These are phyloP conservation scores for Sodiomyces alkalinus DNA, from an alignment of 2,329 filamentous ascomycete genomes.

Conservation along the genomic window DNA sequence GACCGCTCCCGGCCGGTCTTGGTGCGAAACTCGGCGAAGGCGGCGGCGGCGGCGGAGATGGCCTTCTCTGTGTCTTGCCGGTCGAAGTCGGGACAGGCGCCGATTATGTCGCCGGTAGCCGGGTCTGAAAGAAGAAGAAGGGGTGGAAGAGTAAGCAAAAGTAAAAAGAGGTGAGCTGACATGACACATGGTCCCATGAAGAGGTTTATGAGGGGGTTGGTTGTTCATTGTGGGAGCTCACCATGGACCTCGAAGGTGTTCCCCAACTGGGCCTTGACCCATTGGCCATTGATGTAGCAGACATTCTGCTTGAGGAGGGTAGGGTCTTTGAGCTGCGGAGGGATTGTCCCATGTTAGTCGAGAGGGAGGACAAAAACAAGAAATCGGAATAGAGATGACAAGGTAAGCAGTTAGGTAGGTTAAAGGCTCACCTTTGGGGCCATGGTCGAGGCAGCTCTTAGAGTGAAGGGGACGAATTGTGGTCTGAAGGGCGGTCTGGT, in stretches of 20 bases:
- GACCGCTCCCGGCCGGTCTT: slow-evolving; percentile 62
- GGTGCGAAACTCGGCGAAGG: slow-evolving; percentile 55
- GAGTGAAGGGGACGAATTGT: slow-evolving; percentile 5
- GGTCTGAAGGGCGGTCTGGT: slow-evolving; percentile 1
- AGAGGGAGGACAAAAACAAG: too few species aligned
- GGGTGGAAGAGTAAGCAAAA: too few species aligned
- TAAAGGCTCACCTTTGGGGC: slow-evolving; percentile 23
- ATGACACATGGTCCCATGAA: too few species aligned
- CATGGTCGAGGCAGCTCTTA: slow-evolving; percentile 30
- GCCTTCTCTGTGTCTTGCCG: slow-evolving; percentile 63
- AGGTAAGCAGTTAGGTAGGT: neutral
- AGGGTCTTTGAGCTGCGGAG: slow-evolving; percentile 52
- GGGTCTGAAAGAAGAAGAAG: slow-evolving; percentile 43
- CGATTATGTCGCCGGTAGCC: slow-evolving; percentile 65
- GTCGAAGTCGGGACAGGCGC: slow-evolving; percentile 73
- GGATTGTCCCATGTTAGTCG: slow-evolving; percentile 2
- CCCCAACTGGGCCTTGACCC: slow-evolving; percentile 70
- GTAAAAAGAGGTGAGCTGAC: too few species aligned
- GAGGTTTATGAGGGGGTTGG: too few species aligned
- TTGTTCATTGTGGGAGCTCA: slow-evolving; percentile 22
- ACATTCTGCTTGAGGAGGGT: slow-evolving; percentile 72
- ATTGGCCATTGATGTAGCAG: slow-evolving; percentile 84
- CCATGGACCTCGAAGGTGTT: slow-evolving; percentile 81
- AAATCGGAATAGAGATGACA: neutral
- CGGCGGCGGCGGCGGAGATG: slow-evolving; percentile 67